These are phyloP conservation scores for Saprolegnia parasitica DNA, from an alignment of 352 stramenopile genomes.

Conservation along the genomic window DNA sequence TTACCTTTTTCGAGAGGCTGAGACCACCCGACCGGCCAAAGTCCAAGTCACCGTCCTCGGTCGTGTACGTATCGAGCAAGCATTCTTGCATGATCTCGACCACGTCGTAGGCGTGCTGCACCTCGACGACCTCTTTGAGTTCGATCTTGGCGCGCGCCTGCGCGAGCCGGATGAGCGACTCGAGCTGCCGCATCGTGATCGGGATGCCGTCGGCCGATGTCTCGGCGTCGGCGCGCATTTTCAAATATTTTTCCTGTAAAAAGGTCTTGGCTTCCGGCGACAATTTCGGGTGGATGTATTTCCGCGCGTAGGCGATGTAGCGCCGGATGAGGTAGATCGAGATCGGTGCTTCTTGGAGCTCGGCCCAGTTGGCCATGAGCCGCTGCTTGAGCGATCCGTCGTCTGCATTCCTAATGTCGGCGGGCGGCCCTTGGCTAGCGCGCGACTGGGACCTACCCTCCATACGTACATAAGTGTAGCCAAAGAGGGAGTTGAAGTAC, in stretches of 20 bases:
- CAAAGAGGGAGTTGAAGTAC: background rate
- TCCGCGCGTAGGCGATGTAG: constrained; percentile 96
- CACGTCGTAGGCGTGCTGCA: constrained; percentile 94
- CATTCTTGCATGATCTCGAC: constrained; percentile 95
- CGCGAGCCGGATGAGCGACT: constrained; percentile 88
- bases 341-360: constrained; percentile 49
- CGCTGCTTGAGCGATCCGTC: constrained; percentile 47
- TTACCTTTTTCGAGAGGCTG: constrained; percentile 34
- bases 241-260: constrained; percentile 88
- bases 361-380: constrained; percentile 43
- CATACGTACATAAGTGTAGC: background rate
- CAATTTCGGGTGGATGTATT: constrained; percentile 90
- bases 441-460: background rate
- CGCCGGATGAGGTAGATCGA: constrained; percentile 89
- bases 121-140: constrained; percentile 89
- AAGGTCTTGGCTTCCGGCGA: constrained; percentile 48
- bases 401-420: background rate
- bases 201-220: constrained; percentile 53
- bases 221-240: constrained; percentile 69
- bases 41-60: constrained; percentile 86
- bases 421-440: background rate
- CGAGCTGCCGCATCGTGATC: constrained; percentile 96
- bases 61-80: constrained; percentile 86
- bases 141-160: constrained; percentile 94
- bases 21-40: constrained; percentile 60